A percentile compares a stretch with the other conserved stretches of the same genome.
phyloP scores from a whole-genome alignment of 108 stramenopile genomes.

The Aurantiochytrium sp. region DNA sequence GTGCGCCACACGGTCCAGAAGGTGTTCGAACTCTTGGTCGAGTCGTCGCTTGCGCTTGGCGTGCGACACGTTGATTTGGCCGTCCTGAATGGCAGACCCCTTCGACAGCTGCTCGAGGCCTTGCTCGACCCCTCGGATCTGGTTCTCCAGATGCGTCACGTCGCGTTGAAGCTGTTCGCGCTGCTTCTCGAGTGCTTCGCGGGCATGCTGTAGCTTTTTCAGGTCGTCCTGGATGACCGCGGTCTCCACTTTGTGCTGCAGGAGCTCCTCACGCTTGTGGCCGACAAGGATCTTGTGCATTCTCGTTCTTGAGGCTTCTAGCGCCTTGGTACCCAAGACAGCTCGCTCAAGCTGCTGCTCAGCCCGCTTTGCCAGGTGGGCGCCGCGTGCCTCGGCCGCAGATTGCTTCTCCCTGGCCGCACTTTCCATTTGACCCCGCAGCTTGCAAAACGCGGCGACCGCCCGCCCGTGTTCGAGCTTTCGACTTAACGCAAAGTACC shows the following conservation, averaged over 20 bases:
- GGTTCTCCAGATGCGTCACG: not conserved
- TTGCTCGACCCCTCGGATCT: not conserved
- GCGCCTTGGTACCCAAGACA: not conserved
- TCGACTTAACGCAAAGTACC: not conserved
- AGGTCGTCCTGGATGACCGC: conserved; percentile 18
- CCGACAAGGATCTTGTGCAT: not conserved
- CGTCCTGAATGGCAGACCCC: conserved; percentile 9
- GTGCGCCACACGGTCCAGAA: not conserved
- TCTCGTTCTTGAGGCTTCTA: not conserved
- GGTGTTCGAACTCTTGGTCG: conserved; percentile 8
- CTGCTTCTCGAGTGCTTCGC: not conserved
- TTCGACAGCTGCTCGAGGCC: not conserved
- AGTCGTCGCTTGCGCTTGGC: conserved; percentile 3
- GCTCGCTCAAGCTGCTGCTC: not conserved
- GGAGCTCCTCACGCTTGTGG: not conserved
- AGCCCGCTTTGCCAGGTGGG: not conserved
- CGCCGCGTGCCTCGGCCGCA: not conserved
- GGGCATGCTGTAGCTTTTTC: not conserved
- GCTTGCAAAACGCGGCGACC: not conserved
- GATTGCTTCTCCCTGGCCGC: too few species aligned
- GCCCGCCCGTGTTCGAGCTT: not conserved
- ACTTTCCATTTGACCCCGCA: too few species aligned
- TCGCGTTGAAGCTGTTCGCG: not conserved
- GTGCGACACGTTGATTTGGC: conserved; percentile 22
- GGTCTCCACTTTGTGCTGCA: conserved; percentile 24